Evolutionary conservation across 2,329 filamentous ascomycete species (phyloP).

Genomic region (Aspergillus glaucus): DNA sequence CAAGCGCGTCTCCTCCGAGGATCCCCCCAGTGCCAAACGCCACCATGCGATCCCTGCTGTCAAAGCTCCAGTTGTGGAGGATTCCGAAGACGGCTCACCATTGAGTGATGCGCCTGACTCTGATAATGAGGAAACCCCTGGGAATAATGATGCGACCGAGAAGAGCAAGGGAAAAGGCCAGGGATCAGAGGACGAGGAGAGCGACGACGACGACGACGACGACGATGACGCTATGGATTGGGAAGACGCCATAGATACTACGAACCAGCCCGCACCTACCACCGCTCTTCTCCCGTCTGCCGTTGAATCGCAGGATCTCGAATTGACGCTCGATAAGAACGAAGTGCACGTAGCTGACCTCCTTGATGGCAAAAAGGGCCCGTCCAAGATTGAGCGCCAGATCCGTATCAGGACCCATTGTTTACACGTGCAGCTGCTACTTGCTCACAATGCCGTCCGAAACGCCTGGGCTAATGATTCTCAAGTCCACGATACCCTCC

Average conservation of each 20-base stretch:
- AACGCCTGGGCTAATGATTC: slow-evolving; percentile 79
- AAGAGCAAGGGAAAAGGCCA: slow-evolving; percentile 32
- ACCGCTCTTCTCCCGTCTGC: slow-evolving; percentile 36
- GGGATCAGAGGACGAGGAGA: slow-evolving; percentile 16
- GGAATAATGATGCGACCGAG: slow-evolving; percentile 48
- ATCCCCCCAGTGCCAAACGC: slow-evolving; percentile 31
- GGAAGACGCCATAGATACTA: slow-evolving; percentile 47
- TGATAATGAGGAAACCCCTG: slow-evolving; percentile 37
- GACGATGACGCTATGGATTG: slow-evolving; percentile 54
- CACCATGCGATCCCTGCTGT: slow-evolving; percentile 22
- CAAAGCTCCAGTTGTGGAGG: slow-evolving; percentile 17
- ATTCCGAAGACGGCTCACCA: slow-evolving; percentile 29
- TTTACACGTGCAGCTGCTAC: slow-evolving; percentile 76
- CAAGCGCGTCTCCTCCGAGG: slow-evolving; percentile 34
- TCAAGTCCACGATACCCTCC: slow-evolving; percentile 66
- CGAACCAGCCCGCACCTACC: slow-evolving; percentile 25
- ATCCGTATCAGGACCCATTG: slow-evolving; percentile 76
- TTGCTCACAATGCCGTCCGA: slow-evolving; percentile 83
- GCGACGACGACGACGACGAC: slow-evolving; percentile 35
- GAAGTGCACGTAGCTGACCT: slow-evolving; percentile 56
- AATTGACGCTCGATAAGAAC: slow-evolving; percentile 58
- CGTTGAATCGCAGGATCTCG: slow-evolving; percentile 59
- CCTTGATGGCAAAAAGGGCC: slow-evolving; percentile 68
- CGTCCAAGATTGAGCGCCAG: slow-evolving; percentile 74
- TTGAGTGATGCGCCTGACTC: slow-evolving; percentile 29